Evolutionary conservation across 148 eudicot genomes (phyloP), one percentile per base, ranked within the genome.

Genomic region (Rhododendron kiyosumense): DNA sequence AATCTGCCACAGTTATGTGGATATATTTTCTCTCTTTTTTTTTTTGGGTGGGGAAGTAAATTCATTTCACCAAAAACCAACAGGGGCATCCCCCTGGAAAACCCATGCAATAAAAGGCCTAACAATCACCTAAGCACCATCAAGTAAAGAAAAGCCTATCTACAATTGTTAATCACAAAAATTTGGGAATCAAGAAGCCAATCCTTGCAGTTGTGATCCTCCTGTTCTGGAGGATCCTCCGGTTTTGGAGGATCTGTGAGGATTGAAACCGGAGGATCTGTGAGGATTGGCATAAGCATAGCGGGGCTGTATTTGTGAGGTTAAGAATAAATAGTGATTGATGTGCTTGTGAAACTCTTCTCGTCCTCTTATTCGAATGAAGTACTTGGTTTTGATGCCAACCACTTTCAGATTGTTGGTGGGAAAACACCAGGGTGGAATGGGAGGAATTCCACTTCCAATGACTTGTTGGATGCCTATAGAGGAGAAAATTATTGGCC

Each of bases 341-440:
- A 20, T 28, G 57, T 48, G 57, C 22, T 48, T 36, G 15, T 77
- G 71, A 15, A 54, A 15, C 17, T 74, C 10, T 12, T 52, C 26
- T 75, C 46, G 32, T 30, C 69, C 45, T 71, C 73, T 8, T 32
- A 45, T 52, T 26, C 15, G 32, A 36, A 46, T 43, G 24, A 61
- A 74, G 17, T n/a, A 4, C 43, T 22, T 73, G 14, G 43, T 32
- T 74, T 51, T 61, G 84, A 83, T 57, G 43, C 12, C 26, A 30
- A 83, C 67, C 78, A 46, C 46, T 75, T 90, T 89, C 93, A 96
- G 99, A 89, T 94, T 88, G 93, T 95, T 88, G 99, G 96, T 83
- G 93, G 96, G 36, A 92, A 88, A 63, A 61, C 79, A 86, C 84
- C 88, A 12, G 87, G 87, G 59, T 88, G 83, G 86, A 81, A 83